These are phyloP conservation scores for Lichtheimia hyalospora DNA, from an alignment of 371 early-diverging fungal genomes.

Conservation along the genomic window DNA sequence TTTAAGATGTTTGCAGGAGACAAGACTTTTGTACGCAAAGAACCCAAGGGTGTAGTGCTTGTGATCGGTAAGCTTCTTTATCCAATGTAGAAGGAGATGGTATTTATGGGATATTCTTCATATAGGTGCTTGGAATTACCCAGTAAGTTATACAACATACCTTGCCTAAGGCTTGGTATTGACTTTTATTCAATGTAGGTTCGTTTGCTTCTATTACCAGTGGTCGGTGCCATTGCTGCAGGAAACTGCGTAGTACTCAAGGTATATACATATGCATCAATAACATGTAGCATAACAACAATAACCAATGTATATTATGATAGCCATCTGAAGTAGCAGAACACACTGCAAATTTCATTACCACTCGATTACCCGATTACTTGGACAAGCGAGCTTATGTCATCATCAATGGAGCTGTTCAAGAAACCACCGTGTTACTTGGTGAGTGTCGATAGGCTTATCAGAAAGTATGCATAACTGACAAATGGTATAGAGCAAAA, in stretches of 20 bases:
- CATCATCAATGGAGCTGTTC: slow-evolving; percentile 78
- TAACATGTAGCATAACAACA: not conserved
- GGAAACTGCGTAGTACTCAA: slow-evolving; percentile 88
- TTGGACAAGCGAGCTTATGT: slow-evolving; percentile 68
- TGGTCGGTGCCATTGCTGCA: slow-evolving; percentile 89
- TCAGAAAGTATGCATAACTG: slow-evolving; percentile 19
- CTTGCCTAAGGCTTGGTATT: not conserved
- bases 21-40: slow-evolving; percentile 53
- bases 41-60: slow-evolving; percentile 78
- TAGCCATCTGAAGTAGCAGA: slow-evolving; percentile 83
- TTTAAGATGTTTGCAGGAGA: slow-evolving; percentile 40
- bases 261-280: slow-evolving; percentile 9
- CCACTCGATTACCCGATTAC: slow-evolving; percentile 66
- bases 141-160: slow-evolving; percentile 35
- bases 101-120: not conserved
- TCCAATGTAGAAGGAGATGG: not conserved
- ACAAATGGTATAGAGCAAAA: slow-evolving; percentile 36
- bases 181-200: slow-evolving; percentile 19
- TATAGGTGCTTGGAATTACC: slow-evolving; percentile 89
- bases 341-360: slow-evolving; percentile 64
- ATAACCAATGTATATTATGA: slow-evolving; percentile 1
- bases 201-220: slow-evolving; percentile 69
- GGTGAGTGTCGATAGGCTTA: slow-evolving; percentile 17
- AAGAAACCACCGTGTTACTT: slow-evolving; percentile 73
- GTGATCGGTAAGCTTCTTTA: slow-evolving; percentile 52